Evolutionary conservation across 306 rosid genomes (phyloP).

Genomic region (Elaeagnus macrophylla): DNA sequence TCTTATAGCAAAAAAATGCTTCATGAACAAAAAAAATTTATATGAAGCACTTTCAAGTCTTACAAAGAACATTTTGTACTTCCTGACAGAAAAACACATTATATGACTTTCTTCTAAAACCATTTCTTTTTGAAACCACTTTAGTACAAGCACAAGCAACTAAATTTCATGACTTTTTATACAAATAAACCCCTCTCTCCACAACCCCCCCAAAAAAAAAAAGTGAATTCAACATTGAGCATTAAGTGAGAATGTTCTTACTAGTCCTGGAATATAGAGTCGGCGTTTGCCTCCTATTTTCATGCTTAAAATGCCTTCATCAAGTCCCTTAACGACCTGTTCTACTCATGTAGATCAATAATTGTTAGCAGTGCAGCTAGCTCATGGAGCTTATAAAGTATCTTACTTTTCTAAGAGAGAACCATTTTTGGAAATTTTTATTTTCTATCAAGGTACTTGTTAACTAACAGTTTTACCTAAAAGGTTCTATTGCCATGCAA

Average conservation of each 20-base stretch:
- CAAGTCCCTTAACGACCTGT: conserved; percentile 97
- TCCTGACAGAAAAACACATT: too few species aligned
- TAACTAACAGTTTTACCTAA: background rate
- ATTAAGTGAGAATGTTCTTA: conserved; percentile 35
- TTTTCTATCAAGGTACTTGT: background rate
- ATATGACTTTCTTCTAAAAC: too few species aligned
- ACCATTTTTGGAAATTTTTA: background rate
- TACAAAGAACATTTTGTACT: too few species aligned
- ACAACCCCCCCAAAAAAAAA: background rate
- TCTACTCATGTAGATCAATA: conserved; percentile 21
- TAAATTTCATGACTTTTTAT: background rate
- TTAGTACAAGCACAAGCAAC: too few species aligned
- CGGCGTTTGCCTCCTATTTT: conserved; percentile 88
- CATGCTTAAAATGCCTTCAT: conserved; percentile 87
- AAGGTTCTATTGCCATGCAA: too few species aligned
- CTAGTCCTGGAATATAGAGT: conserved; percentile 81
- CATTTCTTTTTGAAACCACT: too few species aligned
- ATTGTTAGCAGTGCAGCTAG: conserved; percentile 10
- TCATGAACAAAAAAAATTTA: too few species aligned
- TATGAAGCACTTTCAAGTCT: too few species aligned
- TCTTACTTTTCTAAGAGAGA: background rate
- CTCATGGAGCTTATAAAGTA: background rate
- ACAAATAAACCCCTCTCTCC: background rate
- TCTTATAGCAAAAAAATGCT: too few species aligned
- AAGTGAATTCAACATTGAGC: background rate